phyloP scores from a whole-genome alignment of 768 basidiomycete genomes.

The Termitomyces sp. region DNA sequence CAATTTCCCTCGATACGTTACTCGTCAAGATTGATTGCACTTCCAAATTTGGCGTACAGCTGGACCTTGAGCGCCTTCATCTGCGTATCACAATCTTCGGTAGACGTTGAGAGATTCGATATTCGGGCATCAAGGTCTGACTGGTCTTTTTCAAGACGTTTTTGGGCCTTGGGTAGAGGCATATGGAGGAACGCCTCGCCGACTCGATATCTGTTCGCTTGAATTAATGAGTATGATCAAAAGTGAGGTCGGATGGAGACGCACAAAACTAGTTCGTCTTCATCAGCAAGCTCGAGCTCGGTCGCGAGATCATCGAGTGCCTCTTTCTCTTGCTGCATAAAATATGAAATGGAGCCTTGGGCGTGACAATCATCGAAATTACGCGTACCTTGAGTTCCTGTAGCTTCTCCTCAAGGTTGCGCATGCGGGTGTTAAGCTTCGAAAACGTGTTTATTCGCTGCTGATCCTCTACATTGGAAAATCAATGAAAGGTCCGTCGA shows the following conservation, averaged over 20 bases:
- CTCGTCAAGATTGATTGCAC: slow-evolving; percentile 90
- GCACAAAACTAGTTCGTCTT: slow-evolving; percentile 76
- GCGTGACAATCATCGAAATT: background rate
- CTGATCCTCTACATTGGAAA: slow-evolving; percentile 64
- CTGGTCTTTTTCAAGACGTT: slow-evolving; percentile 71
- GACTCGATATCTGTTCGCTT: slow-evolving; percentile 70
- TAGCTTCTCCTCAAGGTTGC: slow-evolving; percentile 69
- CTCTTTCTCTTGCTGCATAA: slow-evolving; percentile 89
- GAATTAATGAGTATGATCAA: background rate
- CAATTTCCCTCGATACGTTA: slow-evolving; percentile 21
- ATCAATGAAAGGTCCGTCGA: background rate
- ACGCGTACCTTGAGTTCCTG: slow-evolving; percentile 64
- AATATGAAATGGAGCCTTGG: slow-evolving; percentile 4
- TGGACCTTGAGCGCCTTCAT: slow-evolving; percentile 81
- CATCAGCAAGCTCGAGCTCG: slow-evolving; percentile 88
- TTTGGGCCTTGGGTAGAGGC: slow-evolving; percentile 61
- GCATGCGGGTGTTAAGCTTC: slow-evolving; percentile 79
- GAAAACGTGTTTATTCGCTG: slow-evolving; percentile 90
- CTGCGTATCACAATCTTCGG: slow-evolving; percentile 63
- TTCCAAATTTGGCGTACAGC: slow-evolving; percentile 90
- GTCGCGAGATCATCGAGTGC: slow-evolving; percentile 85
- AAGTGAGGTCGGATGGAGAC: slow-evolving; percentile 21
- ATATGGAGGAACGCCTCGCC: slow-evolving; percentile 90
- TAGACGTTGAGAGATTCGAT: slow-evolving; percentile 41
- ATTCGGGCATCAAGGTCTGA: slow-evolving; percentile 55